These are phyloP conservation scores for Verbena officinalis DNA, from an alignment of 257 asterid species.

Conservation along the genomic window DNA sequence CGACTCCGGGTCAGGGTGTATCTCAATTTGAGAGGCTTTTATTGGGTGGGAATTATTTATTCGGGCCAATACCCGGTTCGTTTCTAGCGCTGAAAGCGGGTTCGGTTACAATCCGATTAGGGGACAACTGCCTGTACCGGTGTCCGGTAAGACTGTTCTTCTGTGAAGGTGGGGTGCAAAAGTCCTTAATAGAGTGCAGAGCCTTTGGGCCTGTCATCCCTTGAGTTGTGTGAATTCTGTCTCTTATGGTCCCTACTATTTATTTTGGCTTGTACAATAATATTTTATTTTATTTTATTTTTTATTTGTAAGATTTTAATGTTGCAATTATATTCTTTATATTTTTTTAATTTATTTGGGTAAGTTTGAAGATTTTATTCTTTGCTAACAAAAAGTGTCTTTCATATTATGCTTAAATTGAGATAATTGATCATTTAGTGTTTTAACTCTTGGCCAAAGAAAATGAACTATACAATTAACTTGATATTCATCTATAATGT, in stretches of 20 bases:
- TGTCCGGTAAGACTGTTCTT: slow-evolving; percentile 74
- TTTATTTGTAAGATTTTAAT: neutral
- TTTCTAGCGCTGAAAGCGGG: slow-evolving; percentile 72
- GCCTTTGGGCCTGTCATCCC: slow-evolving; percentile 71
- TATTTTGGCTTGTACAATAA: slow-evolving; percentile 20
- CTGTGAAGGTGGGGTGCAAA: slow-evolving; percentile 86
- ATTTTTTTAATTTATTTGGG: neutral
- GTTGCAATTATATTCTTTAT: neutral
- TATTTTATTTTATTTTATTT: neutral
- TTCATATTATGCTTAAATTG: too few species aligned
- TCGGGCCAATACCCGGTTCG: slow-evolving; percentile 80
- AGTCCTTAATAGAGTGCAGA: slow-evolving; percentile 65
- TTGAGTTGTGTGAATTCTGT: slow-evolving; percentile 38
- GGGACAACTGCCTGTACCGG: slow-evolving; percentile 83
- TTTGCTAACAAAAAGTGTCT: too few species aligned
- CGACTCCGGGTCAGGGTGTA: slow-evolving; percentile 30
- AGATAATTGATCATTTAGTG: too few species aligned
- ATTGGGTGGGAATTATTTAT: slow-evolving; percentile 77
- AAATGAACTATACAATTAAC: too few species aligned
- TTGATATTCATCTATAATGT: too few species aligned
- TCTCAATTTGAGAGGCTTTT: slow-evolving; percentile 68
- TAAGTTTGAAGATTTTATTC: neutral
- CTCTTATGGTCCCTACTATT: slow-evolving; percentile 33
- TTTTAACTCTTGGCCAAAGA: too few species aligned
- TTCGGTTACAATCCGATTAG: slow-evolving; percentile 63